Evolutionary conservation across 78 protist genomes (phyloP), one percentile per base, ranked within the genome.

Genomic region (Parvularia atlantis): DNA sequence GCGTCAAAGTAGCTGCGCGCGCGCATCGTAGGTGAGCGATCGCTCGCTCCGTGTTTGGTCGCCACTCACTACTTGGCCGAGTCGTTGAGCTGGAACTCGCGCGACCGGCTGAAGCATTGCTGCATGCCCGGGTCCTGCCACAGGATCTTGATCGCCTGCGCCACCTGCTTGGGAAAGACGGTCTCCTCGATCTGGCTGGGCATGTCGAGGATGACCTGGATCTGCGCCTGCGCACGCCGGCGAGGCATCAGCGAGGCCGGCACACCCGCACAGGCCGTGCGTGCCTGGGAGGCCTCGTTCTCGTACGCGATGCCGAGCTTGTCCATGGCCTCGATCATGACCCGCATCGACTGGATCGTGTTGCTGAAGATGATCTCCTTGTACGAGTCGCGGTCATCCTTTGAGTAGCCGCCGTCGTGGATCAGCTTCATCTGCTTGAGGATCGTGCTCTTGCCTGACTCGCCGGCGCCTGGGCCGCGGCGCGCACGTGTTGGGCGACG

Each of bases 381-480:
- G n/a, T 53, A 77, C 37, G 4, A 48, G 5, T 0, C 41, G 4
- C 60, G 52, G 36, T 80, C 90, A 36, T 46, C 60, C 19, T 31
- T 41, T 10, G 71, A 6, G 73, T 52, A 85, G 31, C 86, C 84
- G 3, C 66, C 62, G 28, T 52, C 44, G 66, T 80, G 43, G 30
- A 81, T 35, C 31, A 86, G 60, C 30, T 64, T 48, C 80, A 86
- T 60, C 62, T 85, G 90, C 65, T 81, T 85, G 60, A 81, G 44
- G 13, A 86, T 40, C 59, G 90, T 86, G 59, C 72, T 53, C 57
- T 86, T 86, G 54, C 90, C 90, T 0, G 75, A 61, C 63, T 85
- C 90, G 30, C 90, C 90, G 1, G 90, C n/a, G n/a, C n/a, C n/a
- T n/a, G n/a, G n/a, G n/a, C n/a, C n/a, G n/a, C n/a, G n/a, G n/a